phyloP scores from a whole-genome alignment of 2,329 filamentous ascomycete genomes.

The Claviceps africana region DNA sequence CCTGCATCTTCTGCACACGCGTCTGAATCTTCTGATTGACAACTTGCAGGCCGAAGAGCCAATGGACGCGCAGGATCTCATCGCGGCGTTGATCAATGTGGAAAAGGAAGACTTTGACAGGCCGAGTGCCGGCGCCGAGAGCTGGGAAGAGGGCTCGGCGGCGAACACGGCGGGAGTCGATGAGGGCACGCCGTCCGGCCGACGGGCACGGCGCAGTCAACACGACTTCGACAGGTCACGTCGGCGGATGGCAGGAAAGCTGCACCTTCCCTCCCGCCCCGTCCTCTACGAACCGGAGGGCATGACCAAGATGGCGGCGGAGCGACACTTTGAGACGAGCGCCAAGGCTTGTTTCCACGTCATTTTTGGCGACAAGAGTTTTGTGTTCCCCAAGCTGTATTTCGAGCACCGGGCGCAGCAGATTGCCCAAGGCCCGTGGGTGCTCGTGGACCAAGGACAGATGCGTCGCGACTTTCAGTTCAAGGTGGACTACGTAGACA shows the following conservation, averaged over 20 bases:
- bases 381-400: conserved; percentile 83
- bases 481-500: conserved; percentile 52
- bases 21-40: conserved; percentile 74
- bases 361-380: conserved; percentile 90
- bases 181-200: conserved; percentile 29
- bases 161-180: conserved; percentile 40
- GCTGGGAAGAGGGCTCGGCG: conserved; percentile 74
- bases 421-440: conserved; percentile 81
- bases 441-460: conserved; percentile 50
- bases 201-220: conserved; percentile 17
- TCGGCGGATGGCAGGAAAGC: conserved; percentile 43
- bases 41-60: conserved; percentile 62
- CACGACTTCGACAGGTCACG: conserved; percentile 20
- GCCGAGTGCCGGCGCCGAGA: conserved; percentile 61
- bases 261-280: conserved; percentile 68
- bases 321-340: conserved; percentile 77
- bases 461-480: conserved; percentile 73
- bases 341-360: conserved; percentile 93
- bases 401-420: conserved; percentile 66
- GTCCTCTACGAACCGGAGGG: conserved; percentile 74
- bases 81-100: conserved; percentile 60
- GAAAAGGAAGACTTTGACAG: conserved; percentile 48
- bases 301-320: conserved; percentile 60
- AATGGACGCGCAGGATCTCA: conserved; percentile 52
- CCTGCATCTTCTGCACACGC: conserved; percentile 63